Conservation (phyloP, 2,329 filamentous ascomycete species). For the Fusarium udum region DNA sequence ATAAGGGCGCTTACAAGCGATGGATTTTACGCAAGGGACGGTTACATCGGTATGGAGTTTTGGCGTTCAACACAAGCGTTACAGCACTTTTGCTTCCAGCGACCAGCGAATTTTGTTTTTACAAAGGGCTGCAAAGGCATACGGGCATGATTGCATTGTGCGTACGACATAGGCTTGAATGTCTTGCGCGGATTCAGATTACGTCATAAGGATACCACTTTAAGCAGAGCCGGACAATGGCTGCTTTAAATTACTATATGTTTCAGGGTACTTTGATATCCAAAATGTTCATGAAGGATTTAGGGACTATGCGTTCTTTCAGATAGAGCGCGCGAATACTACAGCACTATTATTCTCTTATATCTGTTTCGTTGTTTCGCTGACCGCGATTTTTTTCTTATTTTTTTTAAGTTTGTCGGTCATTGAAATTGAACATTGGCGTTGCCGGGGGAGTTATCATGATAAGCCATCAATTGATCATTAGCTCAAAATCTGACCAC, state of each 20-base stretch:
- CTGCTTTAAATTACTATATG: background rate
- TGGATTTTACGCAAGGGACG: constrained; percentile 15
- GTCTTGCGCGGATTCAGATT: constrained; percentile 33
- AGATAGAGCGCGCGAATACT: background rate
- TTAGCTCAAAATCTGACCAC: background rate
- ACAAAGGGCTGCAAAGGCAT: constrained; percentile 20
- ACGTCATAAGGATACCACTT: constrained; percentile 38
- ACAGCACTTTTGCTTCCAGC: constrained; percentile 16
- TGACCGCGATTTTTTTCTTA: background rate
- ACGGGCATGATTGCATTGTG: constrained; percentile 27
- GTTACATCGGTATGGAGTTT: constrained; percentile 32
- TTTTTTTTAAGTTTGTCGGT: background rate
- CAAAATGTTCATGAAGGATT: background rate
- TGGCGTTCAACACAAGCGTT: constrained; percentile 24
- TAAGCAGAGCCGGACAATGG: constrained; percentile 18
- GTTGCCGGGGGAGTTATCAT: background rate
- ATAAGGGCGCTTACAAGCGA: constrained; percentile 15
- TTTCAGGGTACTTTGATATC: background rate
- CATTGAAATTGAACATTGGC: background rate
- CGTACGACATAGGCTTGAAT: constrained; percentile 19
- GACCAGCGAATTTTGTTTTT: constrained; percentile 11
- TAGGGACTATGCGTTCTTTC: background rate
- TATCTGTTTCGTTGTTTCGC: background rate
- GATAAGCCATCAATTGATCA: background rate
- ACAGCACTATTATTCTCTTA: background rate